Conservation (phyloP, 106 monocot species). For the Acorus gramineus region DNA sequence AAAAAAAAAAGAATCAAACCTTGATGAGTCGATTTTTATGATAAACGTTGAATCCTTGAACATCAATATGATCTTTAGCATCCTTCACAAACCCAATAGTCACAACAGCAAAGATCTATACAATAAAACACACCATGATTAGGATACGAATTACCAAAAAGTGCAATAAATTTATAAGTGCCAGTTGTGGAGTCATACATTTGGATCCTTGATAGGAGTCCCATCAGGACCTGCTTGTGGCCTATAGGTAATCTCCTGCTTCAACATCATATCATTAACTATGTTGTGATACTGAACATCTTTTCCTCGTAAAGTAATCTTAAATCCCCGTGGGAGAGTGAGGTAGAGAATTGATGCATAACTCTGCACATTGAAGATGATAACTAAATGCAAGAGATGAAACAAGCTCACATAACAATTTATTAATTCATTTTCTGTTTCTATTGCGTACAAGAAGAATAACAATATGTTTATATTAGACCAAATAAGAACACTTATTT, state of each 20-base stretch:
- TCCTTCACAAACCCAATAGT: conserved; percentile 96
- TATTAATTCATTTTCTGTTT: no score
- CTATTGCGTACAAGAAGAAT: no score
- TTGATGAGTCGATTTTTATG: conserved; percentile 94
- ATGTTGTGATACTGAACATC: conserved; percentile 82
- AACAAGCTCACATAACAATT: background rate
- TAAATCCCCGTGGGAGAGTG: conserved; percentile 54
- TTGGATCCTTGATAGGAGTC: conserved; percentile 29
- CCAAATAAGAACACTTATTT: background rate
- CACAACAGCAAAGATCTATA: conserved; percentile 73
- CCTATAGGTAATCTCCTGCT: conserved; percentile 60
- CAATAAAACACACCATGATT: background rate
- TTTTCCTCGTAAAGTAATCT: conserved; percentile 81
- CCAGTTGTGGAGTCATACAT: conserved; percentile 32
- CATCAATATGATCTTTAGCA: conserved; percentile 92
- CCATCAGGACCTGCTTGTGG: conserved; percentile 39
- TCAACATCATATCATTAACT: conserved; percentile 86
- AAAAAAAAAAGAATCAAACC: conserved; percentile 48
- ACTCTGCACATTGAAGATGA: conserved; percentile 41
- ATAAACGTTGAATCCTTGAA: conserved; percentile 98
- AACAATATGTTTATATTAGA: background rate
- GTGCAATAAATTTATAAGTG: no score
- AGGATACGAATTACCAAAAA: no score
- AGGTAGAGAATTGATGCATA: conserved; percentile 97
- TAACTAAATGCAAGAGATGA: background rate